Base-by-base conservation (phyloP, 176 grass and related monocot species). In the Aegilops bicornis region DNA sequence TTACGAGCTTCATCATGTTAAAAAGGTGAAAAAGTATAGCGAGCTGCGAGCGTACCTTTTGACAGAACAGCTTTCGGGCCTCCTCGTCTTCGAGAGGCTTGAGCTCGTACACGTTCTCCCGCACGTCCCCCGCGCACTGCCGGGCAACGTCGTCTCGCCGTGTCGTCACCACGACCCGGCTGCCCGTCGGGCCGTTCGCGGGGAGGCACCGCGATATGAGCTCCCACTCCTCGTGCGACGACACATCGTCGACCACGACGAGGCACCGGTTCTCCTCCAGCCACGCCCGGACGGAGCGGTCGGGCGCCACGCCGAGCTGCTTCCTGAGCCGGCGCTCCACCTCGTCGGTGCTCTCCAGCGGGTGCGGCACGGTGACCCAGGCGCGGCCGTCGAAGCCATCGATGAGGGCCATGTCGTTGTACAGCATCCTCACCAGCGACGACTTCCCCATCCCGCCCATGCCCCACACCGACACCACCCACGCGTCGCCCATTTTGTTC, bases 311-410 rank as follows among this genome's bases (percentile, higher is more conserved):
- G 48, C 11, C 39, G 50, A 88, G 82, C 33, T 85, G 33, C 63
- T n/a, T 45, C 62, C 20, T 19, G 20, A 88, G 48, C 62, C 32
- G 36, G 6, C 52, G 19, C n/a, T 2, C 0, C 67, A 15, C 48
- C 1, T 91, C 69, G 10, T 32, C 1, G 45, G 45, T 1, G 82
- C 5, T 17, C 29, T 76, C 83, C 16, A 80, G 78, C 39, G 52
- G 82, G 72, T 82, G 81, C 17, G 40, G 78, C 76, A 91, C 82
- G 37, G 76, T 88, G 35, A 91, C 65, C 90, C 86, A 91, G 8
- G 86, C 90, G 70, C 4, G 36, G 63, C 69, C 60, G 39, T 88
- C 60, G 82, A 91, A 91, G 11, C 7, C 8, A 12, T 81, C 45
- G 25, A 84, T 19, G 37, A 91, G 50, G 4, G 0, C 43, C 1